Base-by-base conservation (phyloP, 2,329 filamentous ascomycete species). In the Teratosphaeriaceae sp. region DNA sequence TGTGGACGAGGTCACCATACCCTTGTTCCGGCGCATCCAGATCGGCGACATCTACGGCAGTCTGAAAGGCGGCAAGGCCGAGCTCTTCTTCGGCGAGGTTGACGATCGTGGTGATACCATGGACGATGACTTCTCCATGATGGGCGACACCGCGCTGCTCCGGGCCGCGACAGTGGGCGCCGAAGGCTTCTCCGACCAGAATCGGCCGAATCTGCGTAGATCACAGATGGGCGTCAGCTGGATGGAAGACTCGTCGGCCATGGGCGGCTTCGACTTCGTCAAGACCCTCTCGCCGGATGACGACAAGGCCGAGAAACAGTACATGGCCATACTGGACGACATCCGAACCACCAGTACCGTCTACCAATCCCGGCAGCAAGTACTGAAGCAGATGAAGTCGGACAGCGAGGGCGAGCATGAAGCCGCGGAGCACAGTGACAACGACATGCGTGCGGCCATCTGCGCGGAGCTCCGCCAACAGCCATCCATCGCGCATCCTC, bases 41-140 rank as follows among this genome's bases (percentile, higher is more conserved):
- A 65, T 77, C 24, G 68, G 69, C 4, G 70, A 77, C 46, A 70
- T 75, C 9, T 76, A 70, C 52, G 71, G 66, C n/a, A 76, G 75
- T 52, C 55, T 76, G 37, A 77, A 77, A 53, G 73, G 72, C 18
- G 70, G 69, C n/a, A 60, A 71, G 47, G 61, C 54, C 44, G 72
- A 75, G 54, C 73, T 75, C 64, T 73, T 66, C 0, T 74, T 75
- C 51, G 67, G 64, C 6, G 56, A 60, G 3, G 43, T 69, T 15
- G 59, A 59, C 18, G 63, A 57, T 42, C 61, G 58, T 31, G 58
- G 55, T 2, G 63, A 69, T 46, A 56, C 56, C 12, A 57, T 66
- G 29, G 66, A 60, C n/a, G 63, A 67, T 9, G 48, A 48, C 49
- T 58, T 55, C 39, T 51, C 72, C 2, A 65, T 74, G 38, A 58